Evolutionary conservation across 768 basidiomycete genomes (phyloP).

Genomic region (Trametes cubensis): DNA sequence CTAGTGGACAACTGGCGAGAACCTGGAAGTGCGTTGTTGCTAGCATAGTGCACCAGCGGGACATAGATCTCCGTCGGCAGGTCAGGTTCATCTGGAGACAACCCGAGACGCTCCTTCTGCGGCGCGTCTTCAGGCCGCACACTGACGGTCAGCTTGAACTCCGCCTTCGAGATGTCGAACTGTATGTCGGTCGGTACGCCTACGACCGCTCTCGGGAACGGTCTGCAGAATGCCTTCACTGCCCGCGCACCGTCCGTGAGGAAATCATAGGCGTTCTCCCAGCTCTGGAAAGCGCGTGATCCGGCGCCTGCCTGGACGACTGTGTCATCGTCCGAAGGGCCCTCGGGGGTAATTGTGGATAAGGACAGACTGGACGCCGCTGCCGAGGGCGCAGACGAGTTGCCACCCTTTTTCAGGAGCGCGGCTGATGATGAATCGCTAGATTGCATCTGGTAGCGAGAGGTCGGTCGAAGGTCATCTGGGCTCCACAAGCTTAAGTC

Average conservation of each 20-base stretch:
- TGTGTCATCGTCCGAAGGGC: conserved; percentile 26
- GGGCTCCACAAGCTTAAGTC: conserved; percentile 87
- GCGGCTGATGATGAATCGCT: conserved; percentile 43
- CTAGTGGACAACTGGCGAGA: conserved; percentile 4
- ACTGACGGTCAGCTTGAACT: conserved; percentile 67
- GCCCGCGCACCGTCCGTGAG: conserved; percentile 87
- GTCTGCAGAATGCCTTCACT: conserved; percentile 79
- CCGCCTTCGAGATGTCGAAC: conserved; percentile 74
- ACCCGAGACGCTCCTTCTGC: conserved; percentile 24
- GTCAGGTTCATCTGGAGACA: conserved; percentile 34
- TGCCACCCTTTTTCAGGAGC: conserved; percentile 38
- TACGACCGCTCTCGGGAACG: conserved; percentile 77
- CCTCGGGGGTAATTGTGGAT: conserved; percentile 34
- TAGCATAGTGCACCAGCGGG: conserved; percentile 87
- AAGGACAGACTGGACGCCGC: conserved; percentile 42
- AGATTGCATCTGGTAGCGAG: conserved; percentile 32
- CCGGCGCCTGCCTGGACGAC: conserved; percentile 20
- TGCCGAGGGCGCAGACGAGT: conserved; percentile 15
- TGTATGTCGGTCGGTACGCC: conserved; percentile 66
- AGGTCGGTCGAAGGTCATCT: conserved; percentile 58
- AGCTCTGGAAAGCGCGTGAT: conserved; percentile 37
- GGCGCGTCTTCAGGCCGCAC: conserved; percentile 63
- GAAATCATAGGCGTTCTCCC: conserved; percentile 65
- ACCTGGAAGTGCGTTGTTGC: conserved; percentile 36
- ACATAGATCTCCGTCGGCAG: conserved; percentile 89